Conservation (phyloP, 2,329 filamentous ascomycete species). For the Sclerotinia glacialis region DNA sequence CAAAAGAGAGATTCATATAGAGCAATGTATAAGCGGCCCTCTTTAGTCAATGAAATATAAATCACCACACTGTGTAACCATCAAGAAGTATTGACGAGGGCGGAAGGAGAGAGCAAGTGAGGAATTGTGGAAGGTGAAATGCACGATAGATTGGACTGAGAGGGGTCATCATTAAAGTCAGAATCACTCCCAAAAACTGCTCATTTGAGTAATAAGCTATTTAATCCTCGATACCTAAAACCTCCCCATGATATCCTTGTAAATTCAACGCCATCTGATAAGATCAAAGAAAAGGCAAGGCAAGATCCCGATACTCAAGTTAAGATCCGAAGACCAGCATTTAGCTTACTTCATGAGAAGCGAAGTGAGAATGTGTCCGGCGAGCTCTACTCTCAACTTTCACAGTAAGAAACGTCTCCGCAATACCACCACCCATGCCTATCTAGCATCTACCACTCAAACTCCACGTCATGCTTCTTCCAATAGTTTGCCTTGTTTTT, state of each 20-base stretch:
- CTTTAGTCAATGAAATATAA: too few relatives aligned
- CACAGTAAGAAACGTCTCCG: background rate
- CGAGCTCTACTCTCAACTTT: background rate
- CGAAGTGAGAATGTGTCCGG: background rate
- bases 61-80: too few relatives aligned
- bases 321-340: background rate
- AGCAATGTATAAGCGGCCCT: too few relatives aligned
- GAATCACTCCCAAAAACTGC: background rate
- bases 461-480: background rate
- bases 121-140: background rate
- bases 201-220: background rate
- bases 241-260: background rate
- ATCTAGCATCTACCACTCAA: slow-evolving; percentile 12
- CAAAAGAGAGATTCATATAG: too few relatives aligned
- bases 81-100: background rate
- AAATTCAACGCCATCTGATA: background rate
- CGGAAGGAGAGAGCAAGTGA: background rate
- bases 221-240: background rate
- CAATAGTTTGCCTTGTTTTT: slow-evolving; percentile 18
- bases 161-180: background rate
- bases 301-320: background rate
- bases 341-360: background rate
- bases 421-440: too few relatives aligned
- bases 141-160: background rate
- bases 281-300: background rate